Percentiles rank a stretch among this genome's conserved stretches.
phyloP scores from a whole-genome alignment of 768 basidiomycete species.

The Obba rivulosa region DNA sequence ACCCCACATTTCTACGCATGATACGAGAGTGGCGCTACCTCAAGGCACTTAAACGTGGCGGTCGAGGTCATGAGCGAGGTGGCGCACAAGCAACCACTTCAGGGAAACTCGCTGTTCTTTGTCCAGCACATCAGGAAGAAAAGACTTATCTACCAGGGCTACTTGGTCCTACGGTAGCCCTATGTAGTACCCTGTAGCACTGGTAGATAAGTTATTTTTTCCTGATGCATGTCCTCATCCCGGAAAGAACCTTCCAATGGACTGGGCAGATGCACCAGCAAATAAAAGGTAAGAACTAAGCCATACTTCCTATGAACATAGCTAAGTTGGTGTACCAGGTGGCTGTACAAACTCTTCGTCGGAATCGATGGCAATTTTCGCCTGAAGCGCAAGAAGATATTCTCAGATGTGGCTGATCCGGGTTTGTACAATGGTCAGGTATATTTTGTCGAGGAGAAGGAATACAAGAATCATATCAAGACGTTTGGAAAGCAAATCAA shows the following conservation, averaged over 20 bases:
- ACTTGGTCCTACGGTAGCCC: no score
- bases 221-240: conserved; percentile 23
- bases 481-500: conserved; percentile 4
- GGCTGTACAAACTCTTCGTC: conserved; percentile 19
- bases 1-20: conserved; percentile 9
- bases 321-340: conserved; percentile 10
- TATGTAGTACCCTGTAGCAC: no score
- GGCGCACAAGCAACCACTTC: conserved; percentile 5
- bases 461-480: conserved; percentile 16
- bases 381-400: conserved; percentile 17
- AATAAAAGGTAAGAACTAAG: conserved; percentile 8
- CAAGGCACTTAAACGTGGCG: conserved; percentile 16
- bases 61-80: conserved; percentile 12
- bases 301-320: background rate
- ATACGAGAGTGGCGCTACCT: conserved; percentile 17
- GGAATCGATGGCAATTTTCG: conserved; percentile 27
- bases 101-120: conserved; percentile 15
- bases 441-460: conserved; percentile 20
- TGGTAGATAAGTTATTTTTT: no score
- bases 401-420: conserved; percentile 12
- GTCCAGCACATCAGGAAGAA: no score
- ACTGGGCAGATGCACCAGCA: conserved; percentile 9
- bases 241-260: conserved; percentile 13
- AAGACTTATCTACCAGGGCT: no score
- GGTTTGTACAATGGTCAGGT: conserved; percentile 19